Evolutionary conservation across 306 rosid genomes (phyloP).

Genomic region (Rosa lucieae): DNA sequence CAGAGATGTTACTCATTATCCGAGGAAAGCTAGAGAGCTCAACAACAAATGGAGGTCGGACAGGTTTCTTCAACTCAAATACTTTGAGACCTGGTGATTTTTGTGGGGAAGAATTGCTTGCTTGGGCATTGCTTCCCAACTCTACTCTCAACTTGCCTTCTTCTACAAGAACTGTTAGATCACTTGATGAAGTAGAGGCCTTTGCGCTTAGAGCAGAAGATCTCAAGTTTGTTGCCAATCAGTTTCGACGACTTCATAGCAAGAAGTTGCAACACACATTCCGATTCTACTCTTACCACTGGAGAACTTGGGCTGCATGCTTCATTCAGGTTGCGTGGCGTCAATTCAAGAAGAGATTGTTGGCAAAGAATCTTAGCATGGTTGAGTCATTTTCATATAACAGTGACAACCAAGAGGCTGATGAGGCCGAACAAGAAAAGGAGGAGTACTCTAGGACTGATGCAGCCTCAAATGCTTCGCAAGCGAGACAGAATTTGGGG

Average conservation of each 20-base stretch:
- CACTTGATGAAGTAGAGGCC: constrained; percentile 85
- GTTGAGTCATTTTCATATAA: constrained; percentile 43
- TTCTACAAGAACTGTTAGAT: constrained; percentile 82
- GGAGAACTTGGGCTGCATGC: constrained; percentile 98
- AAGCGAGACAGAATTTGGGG: constrained; percentile 60
- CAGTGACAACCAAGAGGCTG: constrained; percentile 29
- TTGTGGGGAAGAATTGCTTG: constrained; percentile 91
- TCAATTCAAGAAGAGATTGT: constrained; percentile 53
- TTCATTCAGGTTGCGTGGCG: constrained; percentile 91
- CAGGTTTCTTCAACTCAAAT: constrained; percentile 83
- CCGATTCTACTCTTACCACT: constrained; percentile 87
- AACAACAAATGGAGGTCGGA: constrained; percentile 87
- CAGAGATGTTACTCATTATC: constrained; percentile 86
- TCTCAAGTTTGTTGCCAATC: constrained; percentile 92
- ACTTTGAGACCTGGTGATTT: constrained; percentile 82
- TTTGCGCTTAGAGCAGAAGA: constrained; percentile 88
- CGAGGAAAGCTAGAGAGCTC: constrained; percentile 93
- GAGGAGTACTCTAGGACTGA: neutral
- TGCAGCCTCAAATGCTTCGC: constrained; percentile 37
- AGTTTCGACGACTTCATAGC: constrained; percentile 84
- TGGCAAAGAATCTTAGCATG: constrained; percentile 59
- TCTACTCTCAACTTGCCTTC: constrained; percentile 76
- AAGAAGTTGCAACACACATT: constrained; percentile 89
- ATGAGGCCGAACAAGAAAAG: constrained; percentile 23
- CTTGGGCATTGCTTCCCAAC: constrained; percentile 96